These are phyloP conservation scores for Sporopachydermia cereana DNA, from an alignment of 1,139 yeast genomes.

Conservation along the genomic window DNA sequence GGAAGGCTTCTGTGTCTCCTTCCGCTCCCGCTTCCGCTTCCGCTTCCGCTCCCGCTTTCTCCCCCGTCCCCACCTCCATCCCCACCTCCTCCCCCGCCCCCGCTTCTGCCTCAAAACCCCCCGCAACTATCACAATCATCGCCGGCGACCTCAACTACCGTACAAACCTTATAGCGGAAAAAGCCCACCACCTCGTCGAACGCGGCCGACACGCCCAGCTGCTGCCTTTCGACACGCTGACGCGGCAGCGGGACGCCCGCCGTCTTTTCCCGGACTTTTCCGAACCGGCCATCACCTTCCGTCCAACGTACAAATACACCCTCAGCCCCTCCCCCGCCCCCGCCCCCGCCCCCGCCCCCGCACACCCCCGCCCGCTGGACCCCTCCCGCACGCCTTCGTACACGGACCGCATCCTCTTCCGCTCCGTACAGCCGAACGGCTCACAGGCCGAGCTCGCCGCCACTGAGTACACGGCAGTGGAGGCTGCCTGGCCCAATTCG, in stretches of 20 bases:
- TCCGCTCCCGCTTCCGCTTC: background rate
- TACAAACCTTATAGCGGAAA: conserved; percentile 32
- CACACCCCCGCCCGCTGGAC: conserved; percentile 33
- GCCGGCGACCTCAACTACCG: conserved; percentile 74
- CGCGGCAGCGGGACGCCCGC: conserved; percentile 38
- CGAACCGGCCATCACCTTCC: conserved; percentile 52
- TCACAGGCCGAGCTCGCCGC: conserved; percentile 12
- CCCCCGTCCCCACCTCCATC: background rate
- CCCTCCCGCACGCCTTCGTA: conserved; percentile 62
- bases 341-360: conserved; percentile 26
- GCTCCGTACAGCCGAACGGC: conserved; percentile 11
- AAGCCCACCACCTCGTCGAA: conserved; percentile 34
- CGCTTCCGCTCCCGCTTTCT: background rate
- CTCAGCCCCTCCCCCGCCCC: conserved; percentile 33
- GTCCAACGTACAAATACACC: conserved; percentile 63
- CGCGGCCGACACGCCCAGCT: conserved; percentile 35
- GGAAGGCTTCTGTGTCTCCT: background rate
- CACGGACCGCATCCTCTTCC: conserved; percentile 56
- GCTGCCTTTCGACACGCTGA: conserved; percentile 48
- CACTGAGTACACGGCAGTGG: conserved; percentile 11
- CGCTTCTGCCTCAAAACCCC: no score
- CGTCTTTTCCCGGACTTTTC: conserved; percentile 48
- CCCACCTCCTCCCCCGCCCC: no score
- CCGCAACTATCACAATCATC: conserved; percentile 31
- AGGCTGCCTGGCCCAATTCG: conserved; percentile 33